A percentile compares a stretch with the other conserved stretches of the same genome.
phyloP scores from a whole-genome alignment of 139 green algal genomes.

The Chlamydomonas sphaeroides region DNA sequence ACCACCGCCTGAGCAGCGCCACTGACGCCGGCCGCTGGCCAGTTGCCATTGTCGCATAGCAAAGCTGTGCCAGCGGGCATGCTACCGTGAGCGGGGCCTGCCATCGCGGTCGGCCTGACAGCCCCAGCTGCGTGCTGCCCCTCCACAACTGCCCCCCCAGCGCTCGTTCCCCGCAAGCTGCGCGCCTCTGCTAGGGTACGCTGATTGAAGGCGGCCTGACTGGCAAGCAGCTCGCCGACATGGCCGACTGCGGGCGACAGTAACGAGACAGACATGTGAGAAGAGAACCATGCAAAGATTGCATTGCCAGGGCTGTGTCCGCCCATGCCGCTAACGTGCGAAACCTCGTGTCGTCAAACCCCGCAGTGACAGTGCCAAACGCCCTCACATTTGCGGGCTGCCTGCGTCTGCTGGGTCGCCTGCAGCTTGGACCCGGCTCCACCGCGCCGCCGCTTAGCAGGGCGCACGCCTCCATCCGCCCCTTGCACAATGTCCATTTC shows the following conservation, averaged over 20 bases:
- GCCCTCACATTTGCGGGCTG: too few species aligned
- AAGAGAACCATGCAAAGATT: neutral
- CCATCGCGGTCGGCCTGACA: neutral
- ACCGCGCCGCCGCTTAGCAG: neutral
- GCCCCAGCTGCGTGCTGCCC: neutral
- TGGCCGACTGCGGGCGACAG: neutral
- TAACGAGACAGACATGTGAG: neutral
- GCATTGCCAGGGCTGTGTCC: neutral
- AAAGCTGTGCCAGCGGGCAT: too few species aligned
- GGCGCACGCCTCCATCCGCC: neutral
- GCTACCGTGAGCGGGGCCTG: neutral
- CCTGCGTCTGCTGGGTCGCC: neutral
- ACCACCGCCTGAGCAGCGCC: too few species aligned
- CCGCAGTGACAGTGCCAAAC: too few species aligned
- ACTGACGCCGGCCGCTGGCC: too few species aligned
- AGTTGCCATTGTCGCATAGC: too few species aligned
- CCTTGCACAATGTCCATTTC: too few species aligned
- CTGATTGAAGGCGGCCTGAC: constrained; percentile 17
- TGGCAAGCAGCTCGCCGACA: neutral
- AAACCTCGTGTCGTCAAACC: too few species aligned
- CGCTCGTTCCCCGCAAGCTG: neutral
- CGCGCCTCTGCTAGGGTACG: constrained; percentile 7
- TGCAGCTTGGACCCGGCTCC: neutral
- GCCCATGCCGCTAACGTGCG: too few species aligned
- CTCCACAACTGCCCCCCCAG: too few species aligned